Percentiles rank a stretch among this genome's conserved stretches.
phyloP scores from a whole-genome alignment of 2,329 filamentous ascomycete genomes.

The Colletotrichum sp. region DNA sequence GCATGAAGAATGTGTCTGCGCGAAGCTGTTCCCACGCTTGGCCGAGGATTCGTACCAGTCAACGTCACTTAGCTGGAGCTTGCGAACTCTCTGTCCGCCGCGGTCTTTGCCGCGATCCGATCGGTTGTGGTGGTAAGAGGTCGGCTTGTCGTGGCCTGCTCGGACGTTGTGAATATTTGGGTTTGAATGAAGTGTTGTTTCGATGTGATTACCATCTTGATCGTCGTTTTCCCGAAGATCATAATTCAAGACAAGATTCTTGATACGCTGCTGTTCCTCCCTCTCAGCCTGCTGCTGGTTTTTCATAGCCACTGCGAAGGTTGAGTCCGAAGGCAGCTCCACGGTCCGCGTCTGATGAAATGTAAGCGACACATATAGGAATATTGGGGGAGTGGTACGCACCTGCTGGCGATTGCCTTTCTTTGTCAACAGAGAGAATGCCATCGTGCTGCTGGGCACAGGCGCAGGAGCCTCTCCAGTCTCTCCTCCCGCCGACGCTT shows the following conservation, averaged over 20 bases:
- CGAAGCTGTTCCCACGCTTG: constrained; percentile 14
- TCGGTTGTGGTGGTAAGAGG: constrained; percentile 58
- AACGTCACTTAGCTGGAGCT: constrained; percentile 94
- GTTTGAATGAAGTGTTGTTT: constrained; percentile 47
- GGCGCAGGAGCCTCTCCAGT: constrained; percentile 10
- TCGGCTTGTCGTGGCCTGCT: constrained; percentile 55
- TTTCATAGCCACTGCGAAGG: constrained; percentile 95
- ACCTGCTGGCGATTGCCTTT: constrained; percentile 95
- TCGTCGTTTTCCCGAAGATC: constrained; percentile 87
- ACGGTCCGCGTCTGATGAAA: constrained; percentile 79
- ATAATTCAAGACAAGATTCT: constrained; percentile 95
- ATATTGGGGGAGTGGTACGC: background rate
- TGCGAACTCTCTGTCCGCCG: constrained; percentile 81
- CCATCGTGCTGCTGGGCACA: constrained; percentile 70
- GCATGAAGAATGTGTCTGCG: background rate
- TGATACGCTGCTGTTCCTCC: constrained; percentile 98
- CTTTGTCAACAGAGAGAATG: constrained; percentile 95
- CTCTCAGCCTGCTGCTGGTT: constrained; percentile 93
- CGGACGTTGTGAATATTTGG: constrained; percentile 55
- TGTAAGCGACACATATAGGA: constrained; percentile 15
- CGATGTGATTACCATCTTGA: constrained; percentile 71
- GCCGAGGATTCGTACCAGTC: constrained; percentile 75
- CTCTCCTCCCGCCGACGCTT: constrained; percentile 17
- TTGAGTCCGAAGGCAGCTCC: constrained; percentile 87
- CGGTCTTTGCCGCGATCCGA: constrained; percentile 66